Evolutionary conservation across 768 basidiomycete species (phyloP), one percentile per base, ranked within the genome.

Genomic region (Lactifluus pinguis): DNA sequence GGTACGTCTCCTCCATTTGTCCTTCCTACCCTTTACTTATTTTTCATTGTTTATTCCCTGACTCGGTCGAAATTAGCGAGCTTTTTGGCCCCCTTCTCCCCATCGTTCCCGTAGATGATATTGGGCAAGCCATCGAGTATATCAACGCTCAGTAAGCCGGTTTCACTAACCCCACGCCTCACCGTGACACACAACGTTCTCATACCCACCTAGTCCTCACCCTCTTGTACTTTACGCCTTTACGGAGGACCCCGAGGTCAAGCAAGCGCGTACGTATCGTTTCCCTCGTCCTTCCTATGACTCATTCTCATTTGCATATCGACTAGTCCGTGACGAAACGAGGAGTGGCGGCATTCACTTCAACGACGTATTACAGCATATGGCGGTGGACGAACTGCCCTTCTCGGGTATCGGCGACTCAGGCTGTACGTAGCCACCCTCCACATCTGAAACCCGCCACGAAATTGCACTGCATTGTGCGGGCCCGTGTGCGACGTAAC

Each of bases 61-160:
- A 51, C 32, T 49, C 11, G 38, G 19, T 53, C 6, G 11, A 21
- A 53, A 34, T 9, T 64, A 88, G 87, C 62, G 89, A 90, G 69
- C 69, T 89, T 3, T 91, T 91, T 64, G 89, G 86, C 0, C 88
- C 89, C 0, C 69, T 90, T 25, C 67, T 90, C 7, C 82, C 87
- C 0, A 75, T 91, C 49, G 66, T 89, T 13, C 73, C 81, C 0
- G 78, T 89, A 0, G 79, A 83, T 36, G 73, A 70, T 55, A 55
- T 86, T 7, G 76, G 82, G 3, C 80, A 81, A 19, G 86, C 83
- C 0, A 73, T 87, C 41, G 74, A 76, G 1, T 82, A 82, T 65
- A 70, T 88, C 47, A 80, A 79, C 49, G 69, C 72, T 3, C 75
- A 77, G 86, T 85, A 53, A 17, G 77, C 62, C 29, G 11, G 11